phyloP scores from a whole-genome alignment of 257 asterid genomes.

The Solanum chmielewskii region DNA sequence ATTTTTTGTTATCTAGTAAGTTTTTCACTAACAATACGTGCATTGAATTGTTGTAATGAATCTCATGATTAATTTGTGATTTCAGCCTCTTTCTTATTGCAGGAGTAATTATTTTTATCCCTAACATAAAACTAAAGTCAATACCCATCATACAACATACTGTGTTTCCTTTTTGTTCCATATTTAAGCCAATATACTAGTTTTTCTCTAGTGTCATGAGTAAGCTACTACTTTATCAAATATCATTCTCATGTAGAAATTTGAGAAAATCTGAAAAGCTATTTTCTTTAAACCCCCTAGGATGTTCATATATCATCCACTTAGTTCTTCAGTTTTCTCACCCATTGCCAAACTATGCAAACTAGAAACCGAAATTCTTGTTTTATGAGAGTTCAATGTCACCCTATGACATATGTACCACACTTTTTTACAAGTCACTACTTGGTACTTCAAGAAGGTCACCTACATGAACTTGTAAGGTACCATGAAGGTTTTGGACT shows the following conservation, averaged over 20 bases:
- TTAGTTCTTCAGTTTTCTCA: slow-evolving; percentile 22
- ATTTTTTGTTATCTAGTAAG: too few species aligned
- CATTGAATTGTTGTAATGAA: background rate
- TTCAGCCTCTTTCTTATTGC: background rate
- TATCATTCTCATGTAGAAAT: slow-evolving; percentile 22
- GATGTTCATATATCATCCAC: slow-evolving; percentile 13
- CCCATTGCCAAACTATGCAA: slow-evolving; percentile 40
- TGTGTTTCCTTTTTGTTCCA: background rate
- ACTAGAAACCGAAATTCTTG: slow-evolving; percentile 31
- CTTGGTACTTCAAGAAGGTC: slow-evolving; percentile 44
- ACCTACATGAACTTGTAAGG: slow-evolving; percentile 34
- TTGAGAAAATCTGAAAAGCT: background rate
- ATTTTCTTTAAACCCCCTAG: background rate
- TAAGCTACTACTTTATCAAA: slow-evolving; percentile 23
- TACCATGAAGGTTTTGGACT: slow-evolving; percentile 8
- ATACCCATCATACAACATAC: background rate
- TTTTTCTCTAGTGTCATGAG: slow-evolving; percentile 17
- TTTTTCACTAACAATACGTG: background rate
- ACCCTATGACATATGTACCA: slow-evolving; percentile 15
- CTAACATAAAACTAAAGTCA: background rate
- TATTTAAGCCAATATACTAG: background rate
- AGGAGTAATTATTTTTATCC: too few species aligned
- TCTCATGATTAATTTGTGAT: background rate
- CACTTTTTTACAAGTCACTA: slow-evolving; percentile 31
- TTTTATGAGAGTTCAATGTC: slow-evolving; percentile 6